Evolutionary conservation across 2,329 filamentous ascomycete genomes (phyloP).

Genomic region (Ceratocystis diversiconidia): DNA sequence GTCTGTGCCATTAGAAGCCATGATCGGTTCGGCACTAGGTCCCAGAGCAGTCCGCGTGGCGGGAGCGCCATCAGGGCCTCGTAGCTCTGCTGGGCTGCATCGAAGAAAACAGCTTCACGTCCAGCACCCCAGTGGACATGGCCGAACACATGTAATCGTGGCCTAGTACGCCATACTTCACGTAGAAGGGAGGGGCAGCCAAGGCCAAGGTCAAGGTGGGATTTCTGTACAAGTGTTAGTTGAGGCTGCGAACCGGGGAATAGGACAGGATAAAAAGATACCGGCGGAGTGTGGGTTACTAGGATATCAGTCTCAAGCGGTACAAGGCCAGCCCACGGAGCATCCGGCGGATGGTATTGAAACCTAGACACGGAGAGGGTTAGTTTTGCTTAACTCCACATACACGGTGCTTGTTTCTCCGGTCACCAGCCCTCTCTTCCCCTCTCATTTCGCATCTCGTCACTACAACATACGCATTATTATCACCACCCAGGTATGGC

Average conservation of each 20-base stretch:
- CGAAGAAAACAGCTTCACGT: constrained; percentile 56
- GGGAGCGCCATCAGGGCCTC: constrained; percentile 45
- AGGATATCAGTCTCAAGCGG: constrained; percentile 63
- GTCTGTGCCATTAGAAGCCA: constrained; percentile 36
- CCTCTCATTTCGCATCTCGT: not conserved
- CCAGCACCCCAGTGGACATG: constrained; percentile 71
- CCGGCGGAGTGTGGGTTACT: constrained; percentile 67
- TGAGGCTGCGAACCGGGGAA: not conserved
- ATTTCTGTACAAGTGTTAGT: constrained; percentile 30
- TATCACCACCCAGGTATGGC: constrained; percentile 47
- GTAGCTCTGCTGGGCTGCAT: constrained; percentile 56
- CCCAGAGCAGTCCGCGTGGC: constrained; percentile 30
- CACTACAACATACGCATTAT: constrained; percentile 13
- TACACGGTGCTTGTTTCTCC: constrained; percentile 27
- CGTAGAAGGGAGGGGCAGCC: constrained; percentile 57
- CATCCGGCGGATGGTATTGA: constrained; percentile 30
- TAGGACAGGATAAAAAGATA: constrained; percentile 23
- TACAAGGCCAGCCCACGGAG: constrained; percentile 56
- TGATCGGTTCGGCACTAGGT: constrained; percentile 31
- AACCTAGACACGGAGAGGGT: constrained; percentile 27
- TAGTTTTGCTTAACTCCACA: not conserved
- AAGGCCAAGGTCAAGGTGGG: constrained; percentile 54
- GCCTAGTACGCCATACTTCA: constrained; percentile 62
- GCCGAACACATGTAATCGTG: constrained; percentile 67
- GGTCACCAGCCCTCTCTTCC: constrained; percentile 24